A percentile compares a stretch with the other conserved stretches of the same genome.
These are phyloP conservation scores for Metarhizium guizhouense DNA, from an alignment of 2,329 filamentous ascomycete species.

Conservation along the genomic window DNA sequence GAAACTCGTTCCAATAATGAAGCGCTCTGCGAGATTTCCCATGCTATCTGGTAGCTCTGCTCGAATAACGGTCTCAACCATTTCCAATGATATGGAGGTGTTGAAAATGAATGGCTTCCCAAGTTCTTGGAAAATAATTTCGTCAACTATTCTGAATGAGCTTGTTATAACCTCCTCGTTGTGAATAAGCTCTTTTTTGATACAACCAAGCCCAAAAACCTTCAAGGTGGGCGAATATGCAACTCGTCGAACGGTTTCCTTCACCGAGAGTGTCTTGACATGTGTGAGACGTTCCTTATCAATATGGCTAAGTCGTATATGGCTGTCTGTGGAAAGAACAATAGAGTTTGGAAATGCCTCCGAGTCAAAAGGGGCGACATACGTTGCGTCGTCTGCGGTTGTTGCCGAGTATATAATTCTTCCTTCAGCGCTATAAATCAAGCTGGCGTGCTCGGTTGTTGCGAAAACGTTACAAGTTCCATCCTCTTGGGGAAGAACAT, in stretches of 20 bases:
- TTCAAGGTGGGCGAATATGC: slow-evolving; percentile 74
- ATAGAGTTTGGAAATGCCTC: slow-evolving; percentile 74
- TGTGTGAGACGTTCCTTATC: slow-evolving; percentile 84
- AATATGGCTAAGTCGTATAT: slow-evolving; percentile 71
- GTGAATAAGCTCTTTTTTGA: slow-evolving; percentile 60
- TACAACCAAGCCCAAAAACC: slow-evolving; percentile 80
- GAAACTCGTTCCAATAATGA: slow-evolving; percentile 85
- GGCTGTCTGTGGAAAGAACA: slow-evolving; percentile 65
- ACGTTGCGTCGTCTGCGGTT: slow-evolving; percentile 76
- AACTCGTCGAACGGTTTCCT: slow-evolving; percentile 77
- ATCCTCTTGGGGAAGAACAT: slow-evolving; percentile 61
- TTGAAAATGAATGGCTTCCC: slow-evolving; percentile 58
- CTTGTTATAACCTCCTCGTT: slow-evolving; percentile 70
- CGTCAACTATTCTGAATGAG: slow-evolving; percentile 83
- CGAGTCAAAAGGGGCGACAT: slow-evolving; percentile 74
- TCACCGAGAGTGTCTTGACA: slow-evolving; percentile 68
- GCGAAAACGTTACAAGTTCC: slow-evolving; percentile 77
- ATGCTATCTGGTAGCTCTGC: slow-evolving; percentile 56
- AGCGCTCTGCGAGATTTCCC: slow-evolving; percentile 59
- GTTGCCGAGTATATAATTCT: slow-evolving; percentile 89
- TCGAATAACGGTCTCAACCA: slow-evolving; percentile 78
- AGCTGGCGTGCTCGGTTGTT: slow-evolving; percentile 84
- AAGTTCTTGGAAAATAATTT: slow-evolving; percentile 74
- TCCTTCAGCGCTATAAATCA: slow-evolving; percentile 85
- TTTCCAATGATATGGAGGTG: slow-evolving; percentile 44